Percentiles rank a stretch among this genome's conserved stretches.
These are phyloP conservation scores for Aspergillus sp. DNA, from an alignment of 2,329 filamentous ascomycete genomes.

Conservation along the genomic window DNA sequence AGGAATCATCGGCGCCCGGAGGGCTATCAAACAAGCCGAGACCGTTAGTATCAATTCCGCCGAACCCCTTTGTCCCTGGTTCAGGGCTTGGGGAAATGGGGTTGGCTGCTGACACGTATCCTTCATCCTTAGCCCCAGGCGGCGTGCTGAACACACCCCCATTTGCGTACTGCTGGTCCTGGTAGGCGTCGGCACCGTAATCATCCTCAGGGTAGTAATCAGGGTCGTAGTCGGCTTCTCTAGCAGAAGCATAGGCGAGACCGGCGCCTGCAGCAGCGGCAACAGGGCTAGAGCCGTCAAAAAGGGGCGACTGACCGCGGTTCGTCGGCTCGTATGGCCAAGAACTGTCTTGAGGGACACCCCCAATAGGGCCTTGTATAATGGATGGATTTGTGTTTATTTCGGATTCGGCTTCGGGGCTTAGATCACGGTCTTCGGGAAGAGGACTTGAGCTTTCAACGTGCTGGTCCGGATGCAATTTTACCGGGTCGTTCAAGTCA, in stretches of 20 bases:
- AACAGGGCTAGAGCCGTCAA: slow-evolving; percentile 40
- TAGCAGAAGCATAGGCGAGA: slow-evolving; percentile 55
- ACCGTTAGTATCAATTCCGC: slow-evolving; percentile 54
- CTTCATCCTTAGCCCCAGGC: slow-evolving; percentile 75
- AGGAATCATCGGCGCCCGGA: slow-evolving; percentile 60
- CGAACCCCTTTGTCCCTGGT: slow-evolving; percentile 47
- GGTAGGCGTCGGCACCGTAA: slow-evolving; percentile 42
- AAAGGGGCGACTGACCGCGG: slow-evolving; percentile 31
- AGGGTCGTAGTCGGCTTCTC: slow-evolving; percentile 56
- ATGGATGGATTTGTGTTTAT: slow-evolving; percentile 83
- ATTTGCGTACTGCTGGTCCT: slow-evolving; percentile 34
- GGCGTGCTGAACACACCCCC: slow-evolving; percentile 48
- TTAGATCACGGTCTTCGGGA: slow-evolving; percentile 23
- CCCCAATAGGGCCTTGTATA: slow-evolving; percentile 70
- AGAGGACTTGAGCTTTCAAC: slow-evolving; percentile 64
- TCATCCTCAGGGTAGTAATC: slow-evolving; percentile 57
- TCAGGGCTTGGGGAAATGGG: slow-evolving; percentile 55
- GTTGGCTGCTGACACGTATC: slow-evolving; percentile 79
- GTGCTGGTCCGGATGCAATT: slow-evolving; percentile 70
- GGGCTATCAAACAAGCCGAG: slow-evolving; percentile 52
- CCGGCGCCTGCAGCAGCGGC: slow-evolving; percentile 52
- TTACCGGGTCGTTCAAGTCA: slow-evolving; percentile 45
- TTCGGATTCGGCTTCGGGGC: slow-evolving; percentile 56
- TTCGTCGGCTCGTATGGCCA: slow-evolving; percentile 56
- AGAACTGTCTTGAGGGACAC: slow-evolving; percentile 48